Percentiles rank a stretch among this genome's conserved stretches.
Conservation (phyloP, 1,139 yeast genomes). For the Debaryomyces coudertii region DNA sequence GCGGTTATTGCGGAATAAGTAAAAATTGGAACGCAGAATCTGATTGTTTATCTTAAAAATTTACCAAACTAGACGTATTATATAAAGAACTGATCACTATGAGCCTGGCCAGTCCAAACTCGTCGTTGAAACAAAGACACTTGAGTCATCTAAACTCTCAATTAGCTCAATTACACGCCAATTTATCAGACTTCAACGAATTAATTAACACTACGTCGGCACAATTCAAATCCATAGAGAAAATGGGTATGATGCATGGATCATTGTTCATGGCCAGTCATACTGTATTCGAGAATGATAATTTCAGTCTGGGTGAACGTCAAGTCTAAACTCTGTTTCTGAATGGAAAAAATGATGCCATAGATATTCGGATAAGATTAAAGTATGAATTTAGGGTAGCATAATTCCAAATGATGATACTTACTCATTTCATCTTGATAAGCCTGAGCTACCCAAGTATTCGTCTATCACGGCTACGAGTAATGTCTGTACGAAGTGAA, state of each 20-base stretch:
- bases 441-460: too few species aligned
- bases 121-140: constrained; percentile 49
- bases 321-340: background rate
- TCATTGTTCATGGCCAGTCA: constrained; percentile 67
- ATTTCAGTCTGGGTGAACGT: constrained; percentile 17
- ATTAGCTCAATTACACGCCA: constrained; percentile 63
- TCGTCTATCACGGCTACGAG: too few species aligned
- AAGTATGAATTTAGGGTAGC: too few species aligned
- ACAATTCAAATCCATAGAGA: constrained; percentile 59
- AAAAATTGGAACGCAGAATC: background rate
- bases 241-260: constrained; percentile 64
- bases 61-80: background rate
- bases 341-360: background rate
- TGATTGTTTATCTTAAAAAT: background rate
- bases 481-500: background rate
- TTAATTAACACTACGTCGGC: constrained; percentile 55
- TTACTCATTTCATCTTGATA: too few species aligned
- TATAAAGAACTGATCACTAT: background rate
- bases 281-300: constrained; percentile 59
- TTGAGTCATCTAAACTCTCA: constrained; percentile 64
- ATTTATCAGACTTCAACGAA: constrained; percentile 58
- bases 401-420: too few species aligned
- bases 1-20: constrained; percentile 7
- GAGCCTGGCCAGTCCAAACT: constrained; percentile 10
- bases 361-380: background rate